These are phyloP conservation scores for Geotrichum aggregatum DNA, from an alignment of 1,139 yeast species.

Conservation along the genomic window DNA sequence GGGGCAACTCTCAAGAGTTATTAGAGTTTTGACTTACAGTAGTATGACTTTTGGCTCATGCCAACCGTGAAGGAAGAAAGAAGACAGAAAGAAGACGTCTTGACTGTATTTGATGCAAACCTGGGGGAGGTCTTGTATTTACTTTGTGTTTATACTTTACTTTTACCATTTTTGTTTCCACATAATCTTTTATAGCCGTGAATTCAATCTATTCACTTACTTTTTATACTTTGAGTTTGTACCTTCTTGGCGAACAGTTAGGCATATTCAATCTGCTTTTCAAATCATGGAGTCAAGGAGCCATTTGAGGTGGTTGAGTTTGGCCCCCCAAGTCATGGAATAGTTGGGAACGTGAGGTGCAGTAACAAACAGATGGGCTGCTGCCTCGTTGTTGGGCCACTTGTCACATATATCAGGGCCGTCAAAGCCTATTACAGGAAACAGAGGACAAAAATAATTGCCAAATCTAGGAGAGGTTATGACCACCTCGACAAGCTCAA, in stretches of 20 bases:
- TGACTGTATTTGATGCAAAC: too few relatives aligned
- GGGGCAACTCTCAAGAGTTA: too few relatives aligned
- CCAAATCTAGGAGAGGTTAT: conserved; percentile 28
- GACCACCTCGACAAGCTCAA: conserved; percentile 25
- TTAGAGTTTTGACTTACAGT: too few relatives aligned
- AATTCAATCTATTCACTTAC: too few relatives aligned
- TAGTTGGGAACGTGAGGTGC: conserved; percentile 27
- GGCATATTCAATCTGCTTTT: conserved; percentile 23
- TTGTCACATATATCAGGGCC: conserved; percentile 24
- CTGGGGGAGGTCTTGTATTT: too few relatives aligned
- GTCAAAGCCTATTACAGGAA: conserved; percentile 24
- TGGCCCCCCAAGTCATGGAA: conserved; percentile 26
- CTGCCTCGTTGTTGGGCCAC: conserved; percentile 17
- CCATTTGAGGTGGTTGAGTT: conserved; percentile 26
- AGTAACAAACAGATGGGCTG: conserved; percentile 24
- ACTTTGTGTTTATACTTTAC: too few relatives aligned
- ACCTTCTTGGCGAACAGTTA: conserved; percentile 22
- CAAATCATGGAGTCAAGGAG: conserved; percentile 24
- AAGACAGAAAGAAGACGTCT: too few relatives aligned
- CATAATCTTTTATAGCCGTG: too few relatives aligned
- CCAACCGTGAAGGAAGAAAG: too few relatives aligned
- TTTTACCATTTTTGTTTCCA: too few relatives aligned
- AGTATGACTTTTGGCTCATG: too few relatives aligned
- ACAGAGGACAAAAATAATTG: conserved; percentile 24
- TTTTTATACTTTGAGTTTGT: conserved; percentile 22